These are phyloP conservation scores for Phytophthora pistaciae DNA, from an alignment of 352 stramenopile genomes.

Conservation along the genomic window DNA sequence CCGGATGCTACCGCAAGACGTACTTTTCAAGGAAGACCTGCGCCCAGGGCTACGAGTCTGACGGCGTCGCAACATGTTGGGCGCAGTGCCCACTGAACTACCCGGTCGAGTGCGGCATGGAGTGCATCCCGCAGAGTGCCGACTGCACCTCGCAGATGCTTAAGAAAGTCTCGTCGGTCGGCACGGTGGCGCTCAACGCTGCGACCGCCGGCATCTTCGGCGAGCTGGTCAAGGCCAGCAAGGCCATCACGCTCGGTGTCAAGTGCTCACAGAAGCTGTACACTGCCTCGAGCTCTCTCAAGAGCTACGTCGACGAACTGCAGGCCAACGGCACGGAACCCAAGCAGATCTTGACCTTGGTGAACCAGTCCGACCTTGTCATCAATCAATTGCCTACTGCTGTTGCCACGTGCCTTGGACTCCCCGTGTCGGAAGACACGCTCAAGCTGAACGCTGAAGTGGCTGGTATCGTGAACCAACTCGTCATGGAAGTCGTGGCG, in stretches of 20 bases:
- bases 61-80: slow-evolving; percentile 68
- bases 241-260: slow-evolving; percentile 52
- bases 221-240: slow-evolving; percentile 42
- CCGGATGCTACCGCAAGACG: slow-evolving; percentile 61
- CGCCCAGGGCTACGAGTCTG: slow-evolving; percentile 47
- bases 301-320: slow-evolving; percentile 46
- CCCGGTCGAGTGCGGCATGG: slow-evolving; percentile 72
- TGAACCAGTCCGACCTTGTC: slow-evolving; percentile 39
- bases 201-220: slow-evolving; percentile 64
- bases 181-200: slow-evolving; percentile 53
- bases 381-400: slow-evolving; percentile 39
- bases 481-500: slow-evolving; percentile 40
- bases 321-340: slow-evolving; percentile 27
- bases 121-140: slow-evolving; percentile 72
- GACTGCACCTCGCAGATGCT: slow-evolving; percentile 61
- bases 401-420: slow-evolving; percentile 55
- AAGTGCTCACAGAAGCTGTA: slow-evolving; percentile 43
- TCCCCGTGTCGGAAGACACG: slow-evolving; percentile 29
- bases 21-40: slow-evolving; percentile 42
- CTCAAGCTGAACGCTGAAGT: slow-evolving; percentile 42
- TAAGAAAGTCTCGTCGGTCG: slow-evolving; percentile 55
- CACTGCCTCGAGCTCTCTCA: slow-evolving; percentile 40
- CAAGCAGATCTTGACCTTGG: slow-evolving; percentile 51
- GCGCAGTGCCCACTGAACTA: slow-evolving; percentile 73
- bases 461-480: slow-evolving; percentile 31